Conservation (phyloP, 73 alveolate species). For the Paramecium pentaurelia region DNA sequence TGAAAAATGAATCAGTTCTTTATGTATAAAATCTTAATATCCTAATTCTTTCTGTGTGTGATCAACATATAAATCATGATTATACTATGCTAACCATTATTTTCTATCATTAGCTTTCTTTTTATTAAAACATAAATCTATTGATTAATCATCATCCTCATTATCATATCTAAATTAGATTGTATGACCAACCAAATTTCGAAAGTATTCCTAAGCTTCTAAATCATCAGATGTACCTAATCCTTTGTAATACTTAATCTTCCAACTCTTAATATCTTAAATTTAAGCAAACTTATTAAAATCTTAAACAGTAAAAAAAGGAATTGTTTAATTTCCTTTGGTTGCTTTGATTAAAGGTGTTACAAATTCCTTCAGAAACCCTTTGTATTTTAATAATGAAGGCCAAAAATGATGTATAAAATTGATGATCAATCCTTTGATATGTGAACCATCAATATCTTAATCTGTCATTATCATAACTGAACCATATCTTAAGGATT, state of each 20-base stretch:
- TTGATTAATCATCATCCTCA: constrained; percentile 93
- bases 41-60: constrained; percentile 71
- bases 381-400: constrained; percentile 85
- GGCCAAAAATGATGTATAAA: constrained; percentile 99
- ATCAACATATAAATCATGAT: constrained; percentile 81
- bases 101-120: constrained; percentile 96
- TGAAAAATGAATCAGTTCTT: constrained; percentile 90
- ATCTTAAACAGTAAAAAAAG: constrained; percentile 95
- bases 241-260: constrained; percentile 99
- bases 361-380: constrained; percentile 95
- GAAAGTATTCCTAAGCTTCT: constrained; percentile 99
- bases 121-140: constrained; percentile 97
- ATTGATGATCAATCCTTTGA: constrained; percentile 98
- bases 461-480: constrained; percentile 99
- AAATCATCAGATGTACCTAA: constrained; percentile 98
- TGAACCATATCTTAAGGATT: constrained; percentile 87
- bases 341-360: constrained; percentile 98
- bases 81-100: constrained; percentile 88
- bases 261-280: constrained; percentile 84
- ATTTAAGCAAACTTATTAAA: constrained; percentile 87
- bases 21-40: constrained; percentile 82
- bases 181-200: constrained; percentile 84
- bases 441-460: constrained; percentile 99
- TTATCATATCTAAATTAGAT: constrained; percentile 89
- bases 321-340: constrained; percentile 78